phyloP scores from a whole-genome alignment of 192 early-diverging fungal genomes.

The Coemansia sp. region DNA sequence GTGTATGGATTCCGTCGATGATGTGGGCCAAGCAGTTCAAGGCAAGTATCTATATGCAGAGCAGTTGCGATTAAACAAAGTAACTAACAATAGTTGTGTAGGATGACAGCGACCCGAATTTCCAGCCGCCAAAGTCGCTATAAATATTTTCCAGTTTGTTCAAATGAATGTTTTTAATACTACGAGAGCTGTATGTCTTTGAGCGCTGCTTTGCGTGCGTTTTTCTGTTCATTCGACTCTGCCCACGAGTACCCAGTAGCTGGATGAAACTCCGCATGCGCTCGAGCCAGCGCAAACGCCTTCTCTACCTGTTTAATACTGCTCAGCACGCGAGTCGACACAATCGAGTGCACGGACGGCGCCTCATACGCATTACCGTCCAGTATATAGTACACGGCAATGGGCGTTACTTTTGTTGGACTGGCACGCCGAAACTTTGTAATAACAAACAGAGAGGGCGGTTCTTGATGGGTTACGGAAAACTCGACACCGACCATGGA shows the following conservation, averaged over 20 bases:
- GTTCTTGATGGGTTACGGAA: constrained; percentile 64
- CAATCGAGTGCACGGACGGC: constrained; percentile 66
- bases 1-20: constrained; percentile 56
- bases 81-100: not conserved
- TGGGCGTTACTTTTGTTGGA: constrained; percentile 55
- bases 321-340: constrained; percentile 65
- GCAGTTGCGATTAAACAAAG: no score
- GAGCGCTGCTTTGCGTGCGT: constrained; percentile 32
- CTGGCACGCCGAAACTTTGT: constrained; percentile 63
- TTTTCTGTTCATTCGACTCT: constrained; percentile 29
- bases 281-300: constrained; percentile 42
- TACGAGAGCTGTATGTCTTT: constrained; percentile 18
- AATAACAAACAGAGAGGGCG: constrained; percentile 66
- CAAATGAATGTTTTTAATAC: not conserved
- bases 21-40: constrained; percentile 56
- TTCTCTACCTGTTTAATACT: constrained; percentile 42
- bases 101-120: constrained; percentile 42
- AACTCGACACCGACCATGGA: constrained; percentile 78
- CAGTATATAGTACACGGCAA: constrained; percentile 60
- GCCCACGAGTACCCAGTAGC: constrained; percentile 50
- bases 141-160: constrained; percentile 11
- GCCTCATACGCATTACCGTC: constrained; percentile 73
- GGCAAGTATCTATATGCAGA: constrained; percentile 4
- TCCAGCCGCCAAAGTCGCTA: constrained; percentile 54
- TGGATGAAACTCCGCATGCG: constrained; percentile 47